These are phyloP conservation scores for Candida michaelii DNA, from an alignment of 805 yeast species.

Conservation along the genomic window DNA sequence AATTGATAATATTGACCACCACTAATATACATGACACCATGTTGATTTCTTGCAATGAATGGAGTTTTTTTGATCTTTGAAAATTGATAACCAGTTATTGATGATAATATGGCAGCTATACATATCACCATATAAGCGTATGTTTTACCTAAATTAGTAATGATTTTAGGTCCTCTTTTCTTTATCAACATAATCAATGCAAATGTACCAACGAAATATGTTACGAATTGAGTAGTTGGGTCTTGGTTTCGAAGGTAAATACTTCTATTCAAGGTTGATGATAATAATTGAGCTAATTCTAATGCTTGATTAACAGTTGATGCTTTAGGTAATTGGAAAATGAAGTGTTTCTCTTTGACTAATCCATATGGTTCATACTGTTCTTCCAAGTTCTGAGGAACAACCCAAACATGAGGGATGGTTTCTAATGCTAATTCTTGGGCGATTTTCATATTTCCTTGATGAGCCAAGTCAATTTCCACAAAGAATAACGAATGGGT, in stretches of 20 bases:
- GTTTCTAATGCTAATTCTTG: constrained; percentile 42
- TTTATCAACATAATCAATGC: constrained; percentile 46
- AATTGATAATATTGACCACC: constrained; percentile 70
- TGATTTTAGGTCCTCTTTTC: constrained; percentile 40
- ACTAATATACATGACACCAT: constrained; percentile 55
- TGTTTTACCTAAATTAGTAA: constrained; percentile 16
- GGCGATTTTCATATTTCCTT: constrained; percentile 42
- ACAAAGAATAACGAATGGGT: constrained; percentile 45
- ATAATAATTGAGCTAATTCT: constrained; percentile 55
- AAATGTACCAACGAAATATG: constrained; percentile 49
- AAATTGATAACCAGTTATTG: constrained; percentile 65
- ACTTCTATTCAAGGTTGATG: constrained; percentile 43
- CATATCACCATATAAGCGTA: constrained; percentile 25
- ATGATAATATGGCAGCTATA: constrained; percentile 41
- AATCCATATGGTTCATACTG: constrained; percentile 22
- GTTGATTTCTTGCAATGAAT: constrained; percentile 52
- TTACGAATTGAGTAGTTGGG: constrained; percentile 40
- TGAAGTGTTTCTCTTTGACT: constrained; percentile 29
- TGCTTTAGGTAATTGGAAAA: constrained; percentile 38
- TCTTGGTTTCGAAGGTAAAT: constrained; percentile 44
- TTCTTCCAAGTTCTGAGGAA: constrained; percentile 47
- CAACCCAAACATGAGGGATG: constrained; percentile 68
- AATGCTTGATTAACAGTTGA: constrained; percentile 36
- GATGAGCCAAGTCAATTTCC: constrained; percentile 48
- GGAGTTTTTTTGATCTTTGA: constrained; percentile 62